phyloP scores from a whole-genome alignment of 2,329 filamentous ascomycete genomes.

The Beauveria australis region DNA sequence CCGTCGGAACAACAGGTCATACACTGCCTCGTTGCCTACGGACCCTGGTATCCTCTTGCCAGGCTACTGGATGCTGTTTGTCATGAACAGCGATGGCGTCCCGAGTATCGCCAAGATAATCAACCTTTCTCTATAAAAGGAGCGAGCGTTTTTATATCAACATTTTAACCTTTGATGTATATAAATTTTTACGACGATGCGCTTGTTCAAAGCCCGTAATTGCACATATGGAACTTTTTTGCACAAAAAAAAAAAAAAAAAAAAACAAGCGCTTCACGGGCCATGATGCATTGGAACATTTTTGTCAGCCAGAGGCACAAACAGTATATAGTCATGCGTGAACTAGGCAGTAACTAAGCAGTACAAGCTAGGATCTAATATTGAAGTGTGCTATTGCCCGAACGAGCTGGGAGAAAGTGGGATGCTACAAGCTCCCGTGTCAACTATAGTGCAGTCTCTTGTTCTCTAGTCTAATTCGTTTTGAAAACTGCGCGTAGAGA shows the following conservation, averaged over 20 bases:
- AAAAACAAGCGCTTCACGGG: not conserved
- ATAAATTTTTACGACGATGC: not conserved
- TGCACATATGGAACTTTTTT: not conserved
- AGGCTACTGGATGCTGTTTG: constrained; percentile 48
- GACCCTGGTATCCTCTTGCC: constrained; percentile 43
- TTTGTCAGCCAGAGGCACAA: not conserved
- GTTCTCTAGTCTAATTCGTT: no score
- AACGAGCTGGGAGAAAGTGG: no score
- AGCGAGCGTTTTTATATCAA: not conserved
- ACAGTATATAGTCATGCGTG: not conserved
- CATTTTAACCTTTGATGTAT: not conserved
- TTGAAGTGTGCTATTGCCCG: no score
- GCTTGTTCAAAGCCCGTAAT: not conserved
- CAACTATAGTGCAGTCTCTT: no score
- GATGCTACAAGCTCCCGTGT: no score
- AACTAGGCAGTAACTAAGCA: not conserved
- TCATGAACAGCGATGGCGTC: constrained; percentile 33
- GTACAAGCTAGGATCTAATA: not conserved
- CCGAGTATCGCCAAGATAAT: constrained; percentile 28
- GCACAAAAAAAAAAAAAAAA: no score
- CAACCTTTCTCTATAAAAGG: not conserved
- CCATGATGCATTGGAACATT: not conserved
- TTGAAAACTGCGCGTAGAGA: no score
- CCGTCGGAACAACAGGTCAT: constrained; percentile 21
- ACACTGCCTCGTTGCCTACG: constrained; percentile 32